Evolutionary conservation across 1,284 basidiomycete species (phyloP), one percentile per base, ranked within the genome.

Genomic region (Meira nashicola): DNA sequence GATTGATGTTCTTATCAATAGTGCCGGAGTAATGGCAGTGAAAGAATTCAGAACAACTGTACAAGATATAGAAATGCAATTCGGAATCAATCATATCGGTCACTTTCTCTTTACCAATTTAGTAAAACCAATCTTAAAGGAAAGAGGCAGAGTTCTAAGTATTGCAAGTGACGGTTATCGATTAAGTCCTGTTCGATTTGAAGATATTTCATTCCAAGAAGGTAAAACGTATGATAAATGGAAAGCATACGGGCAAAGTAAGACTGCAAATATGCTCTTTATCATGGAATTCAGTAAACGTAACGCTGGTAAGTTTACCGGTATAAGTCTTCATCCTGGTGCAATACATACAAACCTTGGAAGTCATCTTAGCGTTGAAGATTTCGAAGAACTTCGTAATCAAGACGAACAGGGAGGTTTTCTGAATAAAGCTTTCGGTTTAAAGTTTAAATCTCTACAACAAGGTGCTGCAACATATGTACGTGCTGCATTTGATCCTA

Each of bases 101-200:
- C 44, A 46, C 17, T 46, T 46, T 17, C 44, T 46, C 19, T 46
- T 46, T 21, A 46, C 44, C 8, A 46, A 46, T 21, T 46, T 46
- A 21, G 23, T 46, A 12, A 21, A n/a, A 17, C 9, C 10, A 9
- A 11, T 10, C 10, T 17, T 46, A 10, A 40, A 40, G 10, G 14
- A 21, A 46, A 17, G 8, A 10, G 17, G 44, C 9, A 11, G 44
- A 11, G 23, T 46, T 21, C 10, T 46, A 11, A 46, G 23, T 46
- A 21, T 46, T 10, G 23, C 14, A 10, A 46, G 44, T 17, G 17
- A 46, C 23, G 44, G 44, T 21, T 9, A 46, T 46, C 8, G 17
- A 46, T 21, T 46, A n/a, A 21, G 44, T 21, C 8, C 9, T 9
- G 17, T 46, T 21, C 44, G 44, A 11, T 46, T 46, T 21, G 19